Conservation (phyloP, 108 stramenopile genomes). For the Cyclotella kingstonii region DNA sequence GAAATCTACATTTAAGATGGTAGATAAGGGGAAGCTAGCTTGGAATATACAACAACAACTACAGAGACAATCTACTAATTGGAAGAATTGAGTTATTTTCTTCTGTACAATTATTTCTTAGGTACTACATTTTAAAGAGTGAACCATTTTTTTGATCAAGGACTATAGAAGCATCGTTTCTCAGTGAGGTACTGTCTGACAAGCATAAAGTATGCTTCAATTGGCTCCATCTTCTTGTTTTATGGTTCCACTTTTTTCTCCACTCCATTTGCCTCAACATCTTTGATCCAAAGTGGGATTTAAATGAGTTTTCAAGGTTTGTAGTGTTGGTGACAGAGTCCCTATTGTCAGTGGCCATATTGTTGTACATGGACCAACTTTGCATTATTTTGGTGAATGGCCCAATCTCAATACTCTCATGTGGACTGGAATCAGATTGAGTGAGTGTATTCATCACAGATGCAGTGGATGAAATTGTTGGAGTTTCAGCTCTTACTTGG, state of each 20-base stretch:
- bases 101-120: too few relatives aligned
- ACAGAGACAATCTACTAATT: too few relatives aligned
- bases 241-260: conserved; percentile 11
- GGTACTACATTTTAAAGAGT: conserved; percentile 10
- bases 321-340: not conserved
- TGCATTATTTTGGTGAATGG: conserved; percentile 22
- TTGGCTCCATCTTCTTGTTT: conserved; percentile 8
- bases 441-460: too few relatives aligned
- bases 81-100: too few relatives aligned
- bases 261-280: not conserved
- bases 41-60: too few relatives aligned
- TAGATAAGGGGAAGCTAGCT: too few relatives aligned
- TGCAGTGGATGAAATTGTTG: too few relatives aligned
- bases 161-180: too few relatives aligned
- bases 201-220: too few relatives aligned
- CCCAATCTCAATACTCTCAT: conserved; percentile 33
- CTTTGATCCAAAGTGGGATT: not conserved
- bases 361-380: conserved; percentile 21
- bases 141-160: conserved; percentile 12
- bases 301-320: not conserved
- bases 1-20: too few relatives aligned
- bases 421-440: not conserved
- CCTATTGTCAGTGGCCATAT: not conserved
- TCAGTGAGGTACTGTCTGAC: too few relatives aligned
- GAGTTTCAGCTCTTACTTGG: not conserved